Conservation (phyloP, 2,329 filamentous ascomycete species). For the Tolypocladium capitatum region DNA sequence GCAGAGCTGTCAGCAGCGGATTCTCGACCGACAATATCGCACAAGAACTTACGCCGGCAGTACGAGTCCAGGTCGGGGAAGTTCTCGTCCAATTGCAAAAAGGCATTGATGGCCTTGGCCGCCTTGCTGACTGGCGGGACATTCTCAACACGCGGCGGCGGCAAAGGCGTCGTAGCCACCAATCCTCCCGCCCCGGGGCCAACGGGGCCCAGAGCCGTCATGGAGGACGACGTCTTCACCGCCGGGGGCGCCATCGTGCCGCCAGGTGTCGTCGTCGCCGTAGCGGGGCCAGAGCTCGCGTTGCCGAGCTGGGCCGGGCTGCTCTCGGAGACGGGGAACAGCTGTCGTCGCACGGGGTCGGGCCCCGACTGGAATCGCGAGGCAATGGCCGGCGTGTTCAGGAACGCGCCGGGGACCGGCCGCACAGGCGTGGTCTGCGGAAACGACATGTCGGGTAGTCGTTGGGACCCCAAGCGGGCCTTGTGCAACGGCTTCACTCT, state of each 20-base stretch:
- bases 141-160: constrained; percentile 31
- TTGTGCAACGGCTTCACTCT: neutral
- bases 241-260: neutral
- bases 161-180: constrained; percentile 19
- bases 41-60: constrained; percentile 57
- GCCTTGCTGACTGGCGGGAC: constrained; percentile 65
- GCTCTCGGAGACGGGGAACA: constrained; percentile 27
- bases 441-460: constrained; percentile 36
- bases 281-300: neutral
- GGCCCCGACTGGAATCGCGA: constrained; percentile 30
- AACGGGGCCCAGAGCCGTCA: constrained; percentile 11
- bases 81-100: constrained; percentile 59
- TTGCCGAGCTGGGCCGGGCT: constrained; percentile 9
- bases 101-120: constrained; percentile 69
- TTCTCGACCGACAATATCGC: neutral
- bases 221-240: constrained; percentile 1
- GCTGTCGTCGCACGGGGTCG: constrained; percentile 37
- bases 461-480: neutral
- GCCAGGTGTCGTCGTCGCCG: constrained; percentile 6
- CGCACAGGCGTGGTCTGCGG: constrained; percentile 52
- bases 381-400: constrained; percentile 56
- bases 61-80: constrained; percentile 87
- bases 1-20: constrained; percentile 13
- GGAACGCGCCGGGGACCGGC: constrained; percentile 60
- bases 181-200: constrained; percentile 13